phyloP scores from a whole-genome alignment of 1,284 basidiomycete species.

The Ganoderma boninense region DNA sequence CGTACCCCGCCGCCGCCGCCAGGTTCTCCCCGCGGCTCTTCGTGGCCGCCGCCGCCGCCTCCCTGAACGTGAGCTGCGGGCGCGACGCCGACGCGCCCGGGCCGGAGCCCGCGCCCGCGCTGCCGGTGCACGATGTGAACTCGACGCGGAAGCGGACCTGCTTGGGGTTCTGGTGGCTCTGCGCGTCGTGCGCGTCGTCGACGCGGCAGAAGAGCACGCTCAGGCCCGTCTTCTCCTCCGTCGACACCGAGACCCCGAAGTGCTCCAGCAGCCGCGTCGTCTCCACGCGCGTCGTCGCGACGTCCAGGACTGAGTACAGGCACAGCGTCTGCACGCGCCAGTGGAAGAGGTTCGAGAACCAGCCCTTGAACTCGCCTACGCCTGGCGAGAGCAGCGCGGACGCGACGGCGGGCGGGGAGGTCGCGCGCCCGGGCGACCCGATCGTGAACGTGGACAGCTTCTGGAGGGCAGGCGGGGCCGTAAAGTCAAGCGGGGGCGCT shows the following conservation, averaged over 20 bases:
- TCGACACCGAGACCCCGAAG: constrained; percentile 67
- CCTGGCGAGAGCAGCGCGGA: constrained; percentile 51
- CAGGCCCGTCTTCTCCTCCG: constrained; percentile 56
- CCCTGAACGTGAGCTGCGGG: constrained; percentile 12
- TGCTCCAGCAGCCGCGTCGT: constrained; percentile 71
- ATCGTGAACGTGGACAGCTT: constrained; percentile 49
- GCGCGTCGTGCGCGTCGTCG: constrained; percentile 68
- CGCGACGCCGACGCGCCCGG: constrained; percentile 9
- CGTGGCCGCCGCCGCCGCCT: background rate
- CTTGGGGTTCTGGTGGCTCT: constrained; percentile 54
- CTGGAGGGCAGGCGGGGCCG: constrained; percentile 32
- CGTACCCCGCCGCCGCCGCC: constrained; percentile 34
- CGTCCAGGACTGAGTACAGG: constrained; percentile 74
- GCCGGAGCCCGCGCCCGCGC: background rate
- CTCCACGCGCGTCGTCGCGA: constrained; percentile 69
- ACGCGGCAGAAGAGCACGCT: constrained; percentile 69
- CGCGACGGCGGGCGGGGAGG: constrained; percentile 30
- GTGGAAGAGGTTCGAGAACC: constrained; percentile 83
- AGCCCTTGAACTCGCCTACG: constrained; percentile 84
- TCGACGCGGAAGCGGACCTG: constrained; percentile 71
- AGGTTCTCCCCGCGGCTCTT: constrained; percentile 3
- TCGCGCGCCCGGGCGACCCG: constrained; percentile 39
- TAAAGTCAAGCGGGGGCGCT: constrained; percentile 50
- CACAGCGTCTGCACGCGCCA: constrained; percentile 74
- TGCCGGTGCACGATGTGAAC: constrained; percentile 56